Conservation (phyloP, 164 flowering plant species). For the Vitis vinifera region DNA sequence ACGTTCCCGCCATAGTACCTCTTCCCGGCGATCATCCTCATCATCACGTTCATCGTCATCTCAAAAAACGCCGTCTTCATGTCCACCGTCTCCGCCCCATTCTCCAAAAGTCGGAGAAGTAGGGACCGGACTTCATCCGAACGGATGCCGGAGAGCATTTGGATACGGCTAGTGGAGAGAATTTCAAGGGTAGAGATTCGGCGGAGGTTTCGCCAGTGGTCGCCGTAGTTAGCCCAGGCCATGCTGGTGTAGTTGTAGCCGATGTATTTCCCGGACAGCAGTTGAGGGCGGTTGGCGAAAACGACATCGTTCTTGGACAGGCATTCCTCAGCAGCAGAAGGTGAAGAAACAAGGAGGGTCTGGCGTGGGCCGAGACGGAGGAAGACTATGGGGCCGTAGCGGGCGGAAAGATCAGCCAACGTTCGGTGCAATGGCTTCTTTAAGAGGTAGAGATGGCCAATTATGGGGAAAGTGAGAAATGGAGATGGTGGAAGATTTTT, state of each 20-base stretch:
- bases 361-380: slow-evolving; percentile 3
- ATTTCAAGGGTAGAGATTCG: slow-evolving; percentile 9
- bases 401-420: neutral
- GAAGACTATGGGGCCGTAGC: slow-evolving; percentile 5
- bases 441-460: slow-evolving; percentile 10
- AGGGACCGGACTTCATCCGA: slow-evolving; percentile 1
- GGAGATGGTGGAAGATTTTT: slow-evolving; percentile 4
- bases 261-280: slow-evolving; percentile 4
- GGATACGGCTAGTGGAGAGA: slow-evolving; percentile 5
- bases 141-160: neutral
- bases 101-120: neutral
- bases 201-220: slow-evolving; percentile 18
- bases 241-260: slow-evolving; percentile 13
- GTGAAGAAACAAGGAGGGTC: slow-evolving; percentile 12
- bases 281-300: slow-evolving; percentile 13
- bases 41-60: slow-evolving; percentile 20
- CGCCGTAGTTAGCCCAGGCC: slow-evolving; percentile 6
- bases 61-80: slow-evolving; percentile 6
- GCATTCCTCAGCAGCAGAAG: slow-evolving; percentile 13
- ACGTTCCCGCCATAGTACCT: slow-evolving; percentile 20
- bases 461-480: slow-evolving; percentile 6
- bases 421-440: slow-evolving; percentile 8
- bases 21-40: slow-evolving; percentile 24
- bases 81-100: neutral
- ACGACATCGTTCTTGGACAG: slow-evolving; percentile 17